Conservation (phyloP, 2,329 filamentous ascomycete genomes). For the Colletotrichum cereale region DNA sequence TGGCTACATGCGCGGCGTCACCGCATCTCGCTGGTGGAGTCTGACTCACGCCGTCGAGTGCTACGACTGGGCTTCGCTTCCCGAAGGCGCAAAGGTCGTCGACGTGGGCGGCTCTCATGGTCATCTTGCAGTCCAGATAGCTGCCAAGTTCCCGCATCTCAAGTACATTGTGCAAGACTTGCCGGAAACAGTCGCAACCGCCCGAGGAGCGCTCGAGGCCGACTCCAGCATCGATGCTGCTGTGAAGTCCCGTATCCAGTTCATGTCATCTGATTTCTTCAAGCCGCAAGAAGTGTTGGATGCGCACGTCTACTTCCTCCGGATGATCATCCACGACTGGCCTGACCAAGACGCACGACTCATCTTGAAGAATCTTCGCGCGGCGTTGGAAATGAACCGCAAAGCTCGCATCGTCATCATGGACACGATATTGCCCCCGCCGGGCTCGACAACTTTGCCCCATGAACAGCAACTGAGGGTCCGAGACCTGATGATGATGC, state of each 20-base stretch:
- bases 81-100: slow-evolving; percentile 30
- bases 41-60: slow-evolving; percentile 47
- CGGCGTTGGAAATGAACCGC: slow-evolving; percentile 48
- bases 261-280: slow-evolving; percentile 54
- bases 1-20: slow-evolving; percentile 49
- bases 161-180: slow-evolving; percentile 32
- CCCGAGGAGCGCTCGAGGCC: neutral
- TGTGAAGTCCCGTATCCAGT: slow-evolving; percentile 49
- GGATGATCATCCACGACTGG: slow-evolving; percentile 68
- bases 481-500: slow-evolving; percentile 62
- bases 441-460: slow-evolving; percentile 47
- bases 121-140: slow-evolving; percentile 17
- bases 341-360: slow-evolving; percentile 56
- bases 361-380: slow-evolving; percentile 56
- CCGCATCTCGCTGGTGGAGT: slow-evolving; percentile 46
- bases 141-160: slow-evolving; percentile 21
- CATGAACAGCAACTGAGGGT: slow-evolving; percentile 23
- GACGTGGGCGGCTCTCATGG: slow-evolving; percentile 35
- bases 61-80: slow-evolving; percentile 23
- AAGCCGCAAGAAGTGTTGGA: slow-evolving; percentile 50
- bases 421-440: slow-evolving; percentile 52
- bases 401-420: slow-evolving; percentile 9
- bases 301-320: slow-evolving; percentile 64
- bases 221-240: neutral
- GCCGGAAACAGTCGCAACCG: slow-evolving; percentile 16